Conservation (phyloP, 208 protist genomes). For the Endotrypanum monterogeii region DNA sequence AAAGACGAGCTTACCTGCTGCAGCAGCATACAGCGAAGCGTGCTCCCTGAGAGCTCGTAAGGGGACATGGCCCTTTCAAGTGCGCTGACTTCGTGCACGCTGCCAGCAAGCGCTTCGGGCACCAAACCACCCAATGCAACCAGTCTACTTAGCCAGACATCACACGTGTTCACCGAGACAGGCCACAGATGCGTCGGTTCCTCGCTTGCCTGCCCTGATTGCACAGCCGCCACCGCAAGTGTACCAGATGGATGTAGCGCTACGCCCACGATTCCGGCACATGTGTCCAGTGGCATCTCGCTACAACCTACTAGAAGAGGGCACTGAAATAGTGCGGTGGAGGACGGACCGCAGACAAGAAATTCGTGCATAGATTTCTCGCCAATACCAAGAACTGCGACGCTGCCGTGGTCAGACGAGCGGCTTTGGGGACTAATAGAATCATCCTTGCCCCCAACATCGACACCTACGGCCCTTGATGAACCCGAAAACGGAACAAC, state of each 20-base stretch:
- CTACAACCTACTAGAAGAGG: conserved; percentile 27
- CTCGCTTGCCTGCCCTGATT: conserved; percentile 29
- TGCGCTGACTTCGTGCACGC: conserved; percentile 1
- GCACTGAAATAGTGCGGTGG: conserved; percentile 56
- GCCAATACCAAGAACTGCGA: conserved; percentile 48
- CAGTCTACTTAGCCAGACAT: conserved; percentile 22
- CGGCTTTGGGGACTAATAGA: background rate
- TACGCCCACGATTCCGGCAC: conserved; percentile 45
- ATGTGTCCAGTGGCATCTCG: conserved; percentile 27
- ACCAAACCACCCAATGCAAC: conserved; percentile 11
- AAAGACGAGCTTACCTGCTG: conserved; percentile 15
- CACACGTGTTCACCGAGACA: conserved; percentile 17
- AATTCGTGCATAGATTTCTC: conserved; percentile 50
- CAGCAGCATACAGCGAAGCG: background rate
- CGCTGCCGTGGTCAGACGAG: background rate
- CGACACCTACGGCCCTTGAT: background rate
- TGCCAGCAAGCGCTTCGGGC: background rate
- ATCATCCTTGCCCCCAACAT: background rate
- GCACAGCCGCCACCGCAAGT: conserved; percentile 50
- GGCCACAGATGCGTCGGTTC: conserved; percentile 54
- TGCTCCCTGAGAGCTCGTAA: background rate
- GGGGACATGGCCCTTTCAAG: background rate
- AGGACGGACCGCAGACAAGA: conserved; percentile 25
- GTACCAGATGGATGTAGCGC: conserved; percentile 63
- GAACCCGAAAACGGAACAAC: conserved; percentile 15